Base-by-base conservation (phyloP, 2,329 filamentous ascomycete genomes). In the Incumbomyces lentus region DNA sequence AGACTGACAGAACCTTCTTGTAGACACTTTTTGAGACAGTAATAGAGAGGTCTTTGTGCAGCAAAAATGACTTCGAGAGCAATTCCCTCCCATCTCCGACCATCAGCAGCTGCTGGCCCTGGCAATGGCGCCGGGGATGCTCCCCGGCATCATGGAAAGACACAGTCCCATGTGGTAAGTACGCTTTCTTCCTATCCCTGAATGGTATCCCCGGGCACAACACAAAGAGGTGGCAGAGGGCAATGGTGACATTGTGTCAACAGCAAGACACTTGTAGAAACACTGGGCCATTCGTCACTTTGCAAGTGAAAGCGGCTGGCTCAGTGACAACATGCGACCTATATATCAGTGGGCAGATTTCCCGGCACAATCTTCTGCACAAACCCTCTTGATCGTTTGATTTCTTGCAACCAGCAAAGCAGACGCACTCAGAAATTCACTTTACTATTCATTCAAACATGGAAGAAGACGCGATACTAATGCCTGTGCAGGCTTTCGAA, bases 401-500 rank as follows among this genome's bases (percentile, higher is more conserved):
- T 8, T 8, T 26, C 22, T 4, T 8, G 22, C 8, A 26, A 5
- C 22, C 22, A 26, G 22, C 4, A 26, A 4, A 26, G 22, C 22
- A 26, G 22, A 26, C 4, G 8, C 22, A 4, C 8, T 26, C 5
- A 26, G 8, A 26, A 8, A 26, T 8, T 26, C 22, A 26, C 22
- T 8, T 8, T 5, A 8, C 4, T 26, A 4, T 26, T 26, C 5
- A 33, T 13, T 26, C 3, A 3, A 34, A 35, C 29, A 40, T 33
- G 41, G 13, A 34, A 47, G 35, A 35, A 32, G 32, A 49, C 52
- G 44, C 52, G 22, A 26, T 26, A 42, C 22, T 55, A 51, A 47
- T 48, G 39, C 45, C 48, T 37, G 35, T 41, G 3, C 67, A 96
- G 92, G 92, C 92, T 53, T 98, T 98, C 68, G 92, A 98, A 72